Base-by-base conservation (phyloP, 495 filamentous ascomycete species). In the Penicillium dipodomyicola region DNA sequence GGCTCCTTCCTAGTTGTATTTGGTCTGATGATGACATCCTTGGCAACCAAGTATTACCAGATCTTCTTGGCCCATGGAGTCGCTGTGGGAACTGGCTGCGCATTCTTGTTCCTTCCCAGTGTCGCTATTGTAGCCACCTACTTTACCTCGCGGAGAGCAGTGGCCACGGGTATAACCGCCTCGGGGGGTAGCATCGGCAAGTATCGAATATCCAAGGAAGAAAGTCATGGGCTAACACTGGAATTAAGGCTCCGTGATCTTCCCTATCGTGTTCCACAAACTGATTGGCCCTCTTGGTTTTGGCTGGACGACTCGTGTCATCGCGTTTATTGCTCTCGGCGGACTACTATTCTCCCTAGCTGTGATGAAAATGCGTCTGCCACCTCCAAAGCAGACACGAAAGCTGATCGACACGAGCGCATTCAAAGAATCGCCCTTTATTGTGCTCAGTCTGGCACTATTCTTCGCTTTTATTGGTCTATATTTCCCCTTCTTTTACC, bases 221-320 rank as follows among this genome's bases (percentile, higher is more conserved):
- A 9, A 9, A n/a, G 1, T 5, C 19, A 11, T 58, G 3, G 29
- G 44, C 30, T 54, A 54, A 51, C n/a, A 30, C 29, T 30, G 19
- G 2, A 4, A 56, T 9, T 49, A 57, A 60, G 80, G 80, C 32
- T 77, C 80, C 4, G 71, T 82, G 25, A 72, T 84, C 25, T 83
- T 78, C 56, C 80, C 82, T 0, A 78, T 84, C 53, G 62, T 82
- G 20, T 80, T 84, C 61, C 72, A 78, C 54, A 68, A 69, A 25
- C 68, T 85, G 1, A 69, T 78, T 23, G 74, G 71, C 0, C 54
- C 48, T 8, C 65, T 84, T 41, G 81, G 81, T 5, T 83, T 83
- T 53, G 68, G 63, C 20, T 85, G 82, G 82, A 71, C 81, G 0
- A 79, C 76, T 3, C 71, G 82, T 11, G 59, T 75, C n/a, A 72